A percentile compares a stretch with the other conserved stretches of the same genome.
These are phyloP conservation scores for Licmophora abbreviata DNA, from an alignment of 108 stramenopile genomes.

Conservation along the genomic window DNA sequence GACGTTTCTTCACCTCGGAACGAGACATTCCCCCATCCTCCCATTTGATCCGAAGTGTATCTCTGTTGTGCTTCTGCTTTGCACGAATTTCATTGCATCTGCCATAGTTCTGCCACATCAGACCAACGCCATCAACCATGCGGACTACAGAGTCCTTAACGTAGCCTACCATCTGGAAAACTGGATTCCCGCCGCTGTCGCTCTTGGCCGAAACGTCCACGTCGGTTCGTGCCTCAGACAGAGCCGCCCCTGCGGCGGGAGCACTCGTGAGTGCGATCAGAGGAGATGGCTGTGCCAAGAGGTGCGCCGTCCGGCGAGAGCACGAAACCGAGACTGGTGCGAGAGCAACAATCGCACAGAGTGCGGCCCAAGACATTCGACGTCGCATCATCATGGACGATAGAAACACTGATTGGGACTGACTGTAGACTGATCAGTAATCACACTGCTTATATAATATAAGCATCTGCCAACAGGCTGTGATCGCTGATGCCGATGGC, in stretches of 20 bases:
- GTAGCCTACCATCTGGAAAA: constrained; percentile 46
- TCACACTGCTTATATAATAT: too few species aligned
- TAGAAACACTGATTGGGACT: too few species aligned
- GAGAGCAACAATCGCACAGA: constrained; percentile 11
- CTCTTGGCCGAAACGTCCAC: background rate
- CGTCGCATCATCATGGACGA: too few species aligned
- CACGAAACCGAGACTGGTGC: background rate
- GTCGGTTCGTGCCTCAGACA: background rate
- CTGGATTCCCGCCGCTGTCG: constrained; percentile 20
- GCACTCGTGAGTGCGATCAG: background rate
- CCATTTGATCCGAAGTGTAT: constrained; percentile 20
- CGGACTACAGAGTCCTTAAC: constrained; percentile 61
- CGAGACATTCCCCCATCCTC: constrained; percentile 20
- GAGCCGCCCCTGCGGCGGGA: background rate
- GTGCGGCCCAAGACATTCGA: too few species aligned
- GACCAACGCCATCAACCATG: constrained; percentile 41
- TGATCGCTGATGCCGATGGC: too few species aligned
- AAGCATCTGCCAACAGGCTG: too few species aligned
- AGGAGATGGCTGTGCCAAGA: too few species aligned
- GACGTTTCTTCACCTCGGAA: constrained; percentile 17
- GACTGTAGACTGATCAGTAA: too few species aligned
- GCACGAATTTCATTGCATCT: constrained; percentile 64
- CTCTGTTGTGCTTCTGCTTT: constrained; percentile 39
- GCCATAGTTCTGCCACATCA: constrained; percentile 56
- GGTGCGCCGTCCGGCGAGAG: background rate